Percentiles rank a stretch among this genome's conserved stretches.
Evolutionary conservation across 306 rosid genomes (phyloP).

Genomic region (Quercus aquifolioides): DNA sequence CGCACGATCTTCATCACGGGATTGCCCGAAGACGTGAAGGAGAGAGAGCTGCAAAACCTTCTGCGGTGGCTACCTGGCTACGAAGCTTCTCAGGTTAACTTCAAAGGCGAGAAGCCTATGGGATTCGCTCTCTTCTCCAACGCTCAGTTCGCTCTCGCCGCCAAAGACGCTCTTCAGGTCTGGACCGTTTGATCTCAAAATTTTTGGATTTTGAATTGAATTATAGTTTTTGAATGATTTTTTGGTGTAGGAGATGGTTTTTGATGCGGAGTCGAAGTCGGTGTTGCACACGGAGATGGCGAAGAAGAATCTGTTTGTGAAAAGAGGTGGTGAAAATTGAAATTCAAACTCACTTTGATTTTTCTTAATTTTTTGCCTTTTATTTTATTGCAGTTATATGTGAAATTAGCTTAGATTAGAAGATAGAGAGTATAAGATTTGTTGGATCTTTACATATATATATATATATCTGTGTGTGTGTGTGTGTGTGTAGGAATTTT

Average conservation of each 20-base stretch:
- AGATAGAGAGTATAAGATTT: not conserved
- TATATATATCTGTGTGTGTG: not conserved
- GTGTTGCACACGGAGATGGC: conserved; percentile 99
- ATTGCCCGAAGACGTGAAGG: conserved; percentile 91
- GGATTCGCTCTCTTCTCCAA: conserved; percentile 84
- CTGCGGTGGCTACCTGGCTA: conserved; percentile 91
- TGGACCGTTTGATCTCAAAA: not conserved
- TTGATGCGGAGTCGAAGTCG: conserved; percentile 80
- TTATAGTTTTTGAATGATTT: not conserved
- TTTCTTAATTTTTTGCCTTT: not conserved
- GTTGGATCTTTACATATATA: not conserved
- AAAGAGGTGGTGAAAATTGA: conserved; percentile 47
- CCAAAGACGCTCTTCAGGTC: conserved; percentile 88
- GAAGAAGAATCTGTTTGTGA: conserved; percentile 91
- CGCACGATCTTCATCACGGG: conserved; percentile 92
- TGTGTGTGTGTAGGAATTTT: too few species aligned
- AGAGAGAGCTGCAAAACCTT: conserved; percentile 86
- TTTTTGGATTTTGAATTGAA: not conserved
- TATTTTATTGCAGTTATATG: not conserved
- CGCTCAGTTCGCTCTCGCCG: conserved; percentile 74
- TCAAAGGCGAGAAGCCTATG: conserved; percentile 97
- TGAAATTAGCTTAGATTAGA: not conserved
- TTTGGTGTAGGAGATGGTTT: conserved; percentile 62
- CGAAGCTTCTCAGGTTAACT: conserved; percentile 92
- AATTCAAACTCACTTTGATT: not conserved